Conservation (phyloP, 129 eudicot species). For the Apium graveolens region DNA sequence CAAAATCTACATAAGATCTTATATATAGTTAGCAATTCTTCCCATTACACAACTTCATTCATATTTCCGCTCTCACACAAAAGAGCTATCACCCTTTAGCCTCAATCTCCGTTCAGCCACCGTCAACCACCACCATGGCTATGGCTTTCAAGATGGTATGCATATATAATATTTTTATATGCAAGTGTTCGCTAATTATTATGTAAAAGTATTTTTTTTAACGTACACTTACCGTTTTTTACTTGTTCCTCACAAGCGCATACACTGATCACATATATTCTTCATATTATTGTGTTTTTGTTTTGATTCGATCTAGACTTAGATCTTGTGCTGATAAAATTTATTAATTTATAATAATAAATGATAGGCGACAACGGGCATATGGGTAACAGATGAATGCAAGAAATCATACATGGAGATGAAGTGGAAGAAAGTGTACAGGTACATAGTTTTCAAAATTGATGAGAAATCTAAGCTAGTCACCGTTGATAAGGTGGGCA, state of each 20-base stretch:
- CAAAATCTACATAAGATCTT: neutral
- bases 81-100: conserved; percentile 5
- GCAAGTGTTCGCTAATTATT: neutral
- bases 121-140: conserved; percentile 28
- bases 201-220: neutral
- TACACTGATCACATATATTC: neutral
- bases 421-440: conserved; percentile 83
- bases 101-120: conserved; percentile 1
- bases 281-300: neutral
- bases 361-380: conserved; percentile 69
- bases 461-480: conserved; percentile 57
- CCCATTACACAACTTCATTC: conserved; percentile 19
- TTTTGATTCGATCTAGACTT: neutral
- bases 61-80: neutral
- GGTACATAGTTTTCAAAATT: conserved; percentile 77
- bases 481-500: conserved; percentile 75
- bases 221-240: neutral
- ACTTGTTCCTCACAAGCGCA: neutral
- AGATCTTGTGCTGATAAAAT: neutral
- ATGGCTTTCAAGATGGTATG: conserved; percentile 41
- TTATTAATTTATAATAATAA: neutral
- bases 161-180: neutral
- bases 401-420: conserved; percentile 83
- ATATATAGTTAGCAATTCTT: neutral
- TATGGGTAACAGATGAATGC: conserved; percentile 84